phyloP scores from a whole-genome alignment of 2,329 filamentous ascomycete species.

The Hymenoscyphus infarciens region DNA sequence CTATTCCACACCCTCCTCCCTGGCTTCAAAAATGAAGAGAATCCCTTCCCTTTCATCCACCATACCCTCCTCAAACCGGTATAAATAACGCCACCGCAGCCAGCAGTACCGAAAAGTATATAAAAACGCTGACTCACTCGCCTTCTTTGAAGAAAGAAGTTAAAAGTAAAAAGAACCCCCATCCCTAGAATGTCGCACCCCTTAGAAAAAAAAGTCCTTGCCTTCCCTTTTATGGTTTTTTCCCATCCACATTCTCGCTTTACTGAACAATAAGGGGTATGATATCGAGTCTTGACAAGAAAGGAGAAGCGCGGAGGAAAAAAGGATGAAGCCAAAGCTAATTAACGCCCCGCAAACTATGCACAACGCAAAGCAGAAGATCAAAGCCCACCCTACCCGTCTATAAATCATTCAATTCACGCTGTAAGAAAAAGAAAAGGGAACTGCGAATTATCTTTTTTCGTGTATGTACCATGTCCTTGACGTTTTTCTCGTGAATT shows the following conservation, averaged over 20 bases:
- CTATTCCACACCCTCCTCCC: too few species aligned
- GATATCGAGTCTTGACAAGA: slow-evolving; percentile 4
- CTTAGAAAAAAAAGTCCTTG: background rate
- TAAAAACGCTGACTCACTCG: background rate
- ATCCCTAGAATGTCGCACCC: background rate
- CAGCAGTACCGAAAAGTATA: slow-evolving; percentile 1
- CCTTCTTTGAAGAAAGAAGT: background rate
- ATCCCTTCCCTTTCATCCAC: too few species aligned
- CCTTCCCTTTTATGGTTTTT: slow-evolving; percentile 1
- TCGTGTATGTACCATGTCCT: slow-evolving; percentile 18
- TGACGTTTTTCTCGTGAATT: slow-evolving; percentile 14
- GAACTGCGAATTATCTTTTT: slow-evolving; percentile 4
- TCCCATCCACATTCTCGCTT: slow-evolving; percentile 2
- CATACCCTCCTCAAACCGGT: background rate
- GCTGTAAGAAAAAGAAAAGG: background rate
- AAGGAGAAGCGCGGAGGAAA: background rate
- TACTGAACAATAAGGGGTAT: slow-evolving; percentile 9
- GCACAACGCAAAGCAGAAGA: slow-evolving; percentile 5
- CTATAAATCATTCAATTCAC: slow-evolving; percentile 11
- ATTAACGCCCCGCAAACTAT: slow-evolving; percentile 5
- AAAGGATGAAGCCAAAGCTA: background rate
- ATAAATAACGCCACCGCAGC: slow-evolving; percentile 6
- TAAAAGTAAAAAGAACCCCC: background rate
- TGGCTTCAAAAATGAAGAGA: too few species aligned
- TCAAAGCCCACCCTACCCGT: slow-evolving; percentile 8